Conservation (phyloP, 2,329 filamentous ascomycete species). For the Stagonosporopsis cucurbitacearum region DNA sequence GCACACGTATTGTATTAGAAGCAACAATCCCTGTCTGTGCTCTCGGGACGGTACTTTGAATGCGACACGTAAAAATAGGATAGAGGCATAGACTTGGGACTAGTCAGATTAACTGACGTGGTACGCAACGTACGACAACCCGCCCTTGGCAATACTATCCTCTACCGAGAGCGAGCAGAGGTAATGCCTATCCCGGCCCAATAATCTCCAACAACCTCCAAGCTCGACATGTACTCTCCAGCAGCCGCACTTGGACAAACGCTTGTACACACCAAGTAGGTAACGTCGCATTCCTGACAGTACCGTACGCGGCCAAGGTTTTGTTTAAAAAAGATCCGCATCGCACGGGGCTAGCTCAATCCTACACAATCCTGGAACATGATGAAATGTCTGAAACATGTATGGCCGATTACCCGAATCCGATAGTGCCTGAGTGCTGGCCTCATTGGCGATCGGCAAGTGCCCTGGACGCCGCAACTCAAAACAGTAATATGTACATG, state of each 20-base stretch:
- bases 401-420: conserved; percentile 19
- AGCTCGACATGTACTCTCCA: conserved; percentile 7
- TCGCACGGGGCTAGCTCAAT: conserved; percentile 15
- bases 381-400: conserved; percentile 18
- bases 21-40: conserved; percentile 15
- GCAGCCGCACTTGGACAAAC: neutral
- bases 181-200: neutral
- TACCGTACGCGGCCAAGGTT: conserved; percentile 6
- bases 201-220: neutral
- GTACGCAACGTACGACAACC: conserved; percentile 14
- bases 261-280: conserved; percentile 4
- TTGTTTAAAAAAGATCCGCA: conserved; percentile 3
- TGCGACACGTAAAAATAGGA: conserved; percentile 19
- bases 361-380: conserved; percentile 21
- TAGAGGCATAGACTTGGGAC: conserved; percentile 11
- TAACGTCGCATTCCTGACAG: conserved; percentile 12
- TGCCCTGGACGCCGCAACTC: conserved; percentile 13
- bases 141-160: conserved; percentile 18
- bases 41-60: conserved; percentile 8
- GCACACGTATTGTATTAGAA: conserved; percentile 9
- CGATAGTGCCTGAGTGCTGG: conserved; percentile 15
- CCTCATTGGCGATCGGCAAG: conserved; percentile 17
- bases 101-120: conserved; percentile 19
- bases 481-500: conserved; percentile 18
- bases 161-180: conserved; percentile 7